Percentiles rank a stretch among this genome's conserved stretches.
These are phyloP conservation scores for Ashbya aceris DNA, from an alignment of 1,139 yeast genomes.

Conservation along the genomic window DNA sequence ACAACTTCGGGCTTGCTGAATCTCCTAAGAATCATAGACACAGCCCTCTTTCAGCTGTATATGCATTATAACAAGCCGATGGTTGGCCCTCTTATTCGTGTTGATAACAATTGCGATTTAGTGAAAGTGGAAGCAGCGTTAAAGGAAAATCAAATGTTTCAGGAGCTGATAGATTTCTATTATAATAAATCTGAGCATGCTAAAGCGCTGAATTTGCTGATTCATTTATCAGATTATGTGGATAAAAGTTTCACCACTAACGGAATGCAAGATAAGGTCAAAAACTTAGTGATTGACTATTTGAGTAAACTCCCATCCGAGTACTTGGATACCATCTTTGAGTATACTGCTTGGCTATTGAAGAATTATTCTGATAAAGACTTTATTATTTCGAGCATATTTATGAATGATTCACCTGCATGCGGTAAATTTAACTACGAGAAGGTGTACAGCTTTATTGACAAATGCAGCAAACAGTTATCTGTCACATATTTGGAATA, in stretches of 20 bases:
- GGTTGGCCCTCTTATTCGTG: slow-evolving; percentile 73
- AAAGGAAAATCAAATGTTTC: slow-evolving; percentile 41
- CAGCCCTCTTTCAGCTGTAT: slow-evolving; percentile 71
- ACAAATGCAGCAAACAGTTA: slow-evolving; percentile 26
- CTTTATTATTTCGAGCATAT: slow-evolving; percentile 37
- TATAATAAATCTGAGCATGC: slow-evolving; percentile 53
- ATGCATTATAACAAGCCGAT: slow-evolving; percentile 56
- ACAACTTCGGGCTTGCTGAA: slow-evolving; percentile 28
- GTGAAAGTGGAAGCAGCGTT: slow-evolving; percentile 51
- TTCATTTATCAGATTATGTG: slow-evolving; percentile 14
- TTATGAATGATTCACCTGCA: slow-evolving; percentile 58
- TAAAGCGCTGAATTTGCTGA: slow-evolving; percentile 57
- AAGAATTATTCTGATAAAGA: slow-evolving; percentile 32
- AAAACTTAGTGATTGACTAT: slow-evolving; percentile 39
- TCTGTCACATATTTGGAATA: slow-evolving; percentile 56
- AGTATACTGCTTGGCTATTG: slow-evolving; percentile 49
- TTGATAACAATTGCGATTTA: slow-evolving; percentile 66
- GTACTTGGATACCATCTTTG: slow-evolving; percentile 46
- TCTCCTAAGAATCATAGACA: slow-evolving; percentile 55
- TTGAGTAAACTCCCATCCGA: slow-evolving; percentile 50
- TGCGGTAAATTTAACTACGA: slow-evolving; percentile 50
- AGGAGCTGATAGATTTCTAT: slow-evolving; percentile 74
- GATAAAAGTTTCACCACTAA: slow-evolving; percentile 27
- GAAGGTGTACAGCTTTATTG: slow-evolving; percentile 43
- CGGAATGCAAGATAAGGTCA: slow-evolving; percentile 19